Base-by-base conservation (phyloP, 306 rosid genomes). In the Gillenia trifoliata region DNA sequence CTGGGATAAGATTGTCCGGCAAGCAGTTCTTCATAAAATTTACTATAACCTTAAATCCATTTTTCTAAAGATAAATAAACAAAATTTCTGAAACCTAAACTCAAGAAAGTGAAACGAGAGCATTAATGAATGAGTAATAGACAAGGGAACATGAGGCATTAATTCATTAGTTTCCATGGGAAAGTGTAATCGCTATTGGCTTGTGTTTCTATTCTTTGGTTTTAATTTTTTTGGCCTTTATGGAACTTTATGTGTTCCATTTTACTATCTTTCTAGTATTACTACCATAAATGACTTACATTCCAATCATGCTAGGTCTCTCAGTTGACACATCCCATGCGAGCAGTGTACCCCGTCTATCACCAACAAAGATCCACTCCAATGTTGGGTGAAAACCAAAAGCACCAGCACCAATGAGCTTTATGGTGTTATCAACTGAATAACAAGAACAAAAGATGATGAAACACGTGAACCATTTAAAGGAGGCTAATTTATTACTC, bases 291-390 rank as follows among this genome's bases (percentile, higher is more conserved):
- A 76, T 71, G 76, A 87, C 99, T 92, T 84, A 95, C 99, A 95
- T 85, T 88, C 99, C 99, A 78, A 95, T 95, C 97, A 95, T 89
- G 86, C 65, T 92, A 68, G 99, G 98, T 77, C 90, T 87, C 85
- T 90, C 98, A 23, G 88, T 88, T 85, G 99, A 95, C 71, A 95
- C 97, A 75, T 95, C 99, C 99, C 99, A 95, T 69, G 96, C 96
- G 76, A 95, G 74, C 70, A 95, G 92, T 3, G 99, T 89, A 84
- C 99, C 98, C 50, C 97, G 91, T 69, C 98, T 90, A 82, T 95
- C 99, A 68, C 99, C 99, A 78, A 95, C 89, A 92, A 95, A 95
- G 72, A 95, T 86, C 99, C 99, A 95, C 79, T 95, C 99, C 70
- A 92, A 85, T 54, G 96, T 92, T 77, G 99, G 98, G 85, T 95